These are phyloP conservation scores for Diacronema lutheri DNA, from an alignment of 78 protist species.

Conservation along the genomic window DNA sequence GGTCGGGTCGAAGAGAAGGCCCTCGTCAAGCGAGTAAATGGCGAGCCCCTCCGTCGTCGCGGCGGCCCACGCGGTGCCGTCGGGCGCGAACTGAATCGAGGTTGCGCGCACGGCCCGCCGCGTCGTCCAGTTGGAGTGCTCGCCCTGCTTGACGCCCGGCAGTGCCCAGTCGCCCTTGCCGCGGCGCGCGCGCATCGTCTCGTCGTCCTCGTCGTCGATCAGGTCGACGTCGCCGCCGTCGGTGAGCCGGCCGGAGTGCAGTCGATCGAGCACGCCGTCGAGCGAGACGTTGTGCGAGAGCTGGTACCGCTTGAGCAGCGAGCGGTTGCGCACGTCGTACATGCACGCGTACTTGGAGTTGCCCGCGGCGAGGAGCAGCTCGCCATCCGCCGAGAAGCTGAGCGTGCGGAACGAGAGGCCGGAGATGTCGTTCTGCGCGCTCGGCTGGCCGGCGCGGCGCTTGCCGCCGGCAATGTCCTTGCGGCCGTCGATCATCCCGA, in stretches of 20 bases:
- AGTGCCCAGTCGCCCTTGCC: conserved; percentile 6
- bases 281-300: conserved; percentile 47
- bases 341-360: conserved; percentile 77
- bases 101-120: conserved; percentile 60
- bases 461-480: conserved; percentile 42
- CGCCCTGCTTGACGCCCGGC: conserved; percentile 69
- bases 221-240: neutral
- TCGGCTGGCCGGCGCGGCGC: neutral
- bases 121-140: neutral
- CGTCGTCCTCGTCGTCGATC: conserved; percentile 53
- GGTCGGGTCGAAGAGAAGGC: conserved; percentile 75
- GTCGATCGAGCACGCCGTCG: conserved; percentile 71
- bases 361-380: conserved; percentile 77
- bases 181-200: neutral
- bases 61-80: conserved; percentile 33
- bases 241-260: conserved; percentile 37
- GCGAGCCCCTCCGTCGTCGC: conserved; percentile 86
- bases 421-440: neutral
- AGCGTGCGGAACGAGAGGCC: conserved; percentile 7
- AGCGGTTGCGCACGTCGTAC: conserved; percentile 59
- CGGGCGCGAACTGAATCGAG: conserved; percentile 20
- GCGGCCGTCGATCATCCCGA: conserved; percentile 66
- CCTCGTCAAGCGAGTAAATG: conserved; percentile 80
- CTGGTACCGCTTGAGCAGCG: conserved; percentile 37
- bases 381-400: conserved; percentile 75